These are phyloP conservation scores for Pulveroboletus sp. DNA, from an alignment of 768 basidiomycete species.

Conservation along the genomic window DNA sequence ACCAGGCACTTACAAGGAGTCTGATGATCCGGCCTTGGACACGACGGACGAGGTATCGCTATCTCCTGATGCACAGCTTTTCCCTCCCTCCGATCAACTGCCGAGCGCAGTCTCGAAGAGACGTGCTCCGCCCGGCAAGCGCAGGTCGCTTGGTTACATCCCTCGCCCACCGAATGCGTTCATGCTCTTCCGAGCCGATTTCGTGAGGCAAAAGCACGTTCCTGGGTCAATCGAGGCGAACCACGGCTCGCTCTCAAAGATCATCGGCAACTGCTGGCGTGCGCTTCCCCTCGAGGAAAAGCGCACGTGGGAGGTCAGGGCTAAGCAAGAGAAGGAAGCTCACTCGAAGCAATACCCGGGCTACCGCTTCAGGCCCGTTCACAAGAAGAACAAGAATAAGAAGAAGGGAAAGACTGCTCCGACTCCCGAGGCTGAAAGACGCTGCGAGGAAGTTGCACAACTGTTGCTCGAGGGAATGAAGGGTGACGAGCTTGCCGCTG, in stretches of 20 bases:
- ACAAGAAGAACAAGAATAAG: slow-evolving; percentile 45
- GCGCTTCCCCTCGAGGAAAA: slow-evolving; percentile 67
- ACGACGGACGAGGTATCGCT: slow-evolving; percentile 25
- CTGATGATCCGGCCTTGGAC: slow-evolving; percentile 26
- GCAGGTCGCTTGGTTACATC: slow-evolving; percentile 47
- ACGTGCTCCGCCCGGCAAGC: slow-evolving; percentile 57
- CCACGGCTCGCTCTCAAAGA: slow-evolving; percentile 46
- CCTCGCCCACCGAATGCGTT: slow-evolving; percentile 31
- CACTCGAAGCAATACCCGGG: slow-evolving; percentile 68
- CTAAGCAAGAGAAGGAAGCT: slow-evolving; percentile 68
- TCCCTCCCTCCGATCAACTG: slow-evolving; percentile 48
- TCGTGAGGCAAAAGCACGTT: slow-evolving; percentile 42
- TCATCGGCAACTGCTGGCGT: slow-evolving; percentile 58
- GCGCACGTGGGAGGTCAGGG: slow-evolving; percentile 65
- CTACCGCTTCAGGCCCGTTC: slow-evolving; percentile 45
- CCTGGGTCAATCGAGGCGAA: slow-evolving; percentile 48
- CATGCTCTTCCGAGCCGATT: slow-evolving; percentile 36
- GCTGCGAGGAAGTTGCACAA: slow-evolving; percentile 53
- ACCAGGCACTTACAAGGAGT: slow-evolving; percentile 44
- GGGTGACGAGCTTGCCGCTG: slow-evolving; percentile 60
- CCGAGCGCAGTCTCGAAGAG: slow-evolving; percentile 38
- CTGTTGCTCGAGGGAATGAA: slow-evolving; percentile 65
- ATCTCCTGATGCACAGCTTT: slow-evolving; percentile 39
- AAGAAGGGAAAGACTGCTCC: slow-evolving; percentile 27
- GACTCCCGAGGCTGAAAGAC: slow-evolving; percentile 27